Conservation (phyloP, 495 filamentous ascomycete species). For the Copromyces sp. region DNA sequence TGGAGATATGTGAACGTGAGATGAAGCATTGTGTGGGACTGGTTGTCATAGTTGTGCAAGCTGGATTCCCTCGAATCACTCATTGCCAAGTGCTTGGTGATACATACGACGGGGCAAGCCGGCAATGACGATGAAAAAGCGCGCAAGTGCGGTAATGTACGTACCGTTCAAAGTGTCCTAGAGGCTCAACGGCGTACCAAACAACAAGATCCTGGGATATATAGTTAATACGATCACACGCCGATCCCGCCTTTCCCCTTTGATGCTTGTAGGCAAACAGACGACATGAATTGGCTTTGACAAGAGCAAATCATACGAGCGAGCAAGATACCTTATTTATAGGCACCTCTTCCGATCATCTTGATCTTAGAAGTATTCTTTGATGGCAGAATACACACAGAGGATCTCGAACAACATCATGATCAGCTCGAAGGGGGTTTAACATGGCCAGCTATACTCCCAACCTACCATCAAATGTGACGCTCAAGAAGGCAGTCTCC, state of each 20-base stretch:
- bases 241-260: background rate
- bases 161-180: background rate
- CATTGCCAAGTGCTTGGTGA: background rate
- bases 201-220: background rate
- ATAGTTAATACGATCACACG: background rate
- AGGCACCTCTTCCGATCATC: background rate
- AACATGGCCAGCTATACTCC: background rate
- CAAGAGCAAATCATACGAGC: background rate
- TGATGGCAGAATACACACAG: background rate
- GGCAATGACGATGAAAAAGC: background rate
- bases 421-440: background rate
- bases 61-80: background rate
- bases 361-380: background rate
- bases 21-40: background rate
- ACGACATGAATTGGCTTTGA: background rate
- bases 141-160: background rate
- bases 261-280: background rate
- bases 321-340: background rate
- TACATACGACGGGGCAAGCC: background rate
- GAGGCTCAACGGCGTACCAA: background rate
- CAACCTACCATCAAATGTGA: background rate
- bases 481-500: background rate
- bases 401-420: background rate
- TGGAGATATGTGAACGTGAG: background rate
- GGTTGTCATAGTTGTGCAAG: background rate